Evolutionary conservation across 345 rosid genomes (phyloP).

Genomic region (Eucalyptus leucophloia): DNA sequence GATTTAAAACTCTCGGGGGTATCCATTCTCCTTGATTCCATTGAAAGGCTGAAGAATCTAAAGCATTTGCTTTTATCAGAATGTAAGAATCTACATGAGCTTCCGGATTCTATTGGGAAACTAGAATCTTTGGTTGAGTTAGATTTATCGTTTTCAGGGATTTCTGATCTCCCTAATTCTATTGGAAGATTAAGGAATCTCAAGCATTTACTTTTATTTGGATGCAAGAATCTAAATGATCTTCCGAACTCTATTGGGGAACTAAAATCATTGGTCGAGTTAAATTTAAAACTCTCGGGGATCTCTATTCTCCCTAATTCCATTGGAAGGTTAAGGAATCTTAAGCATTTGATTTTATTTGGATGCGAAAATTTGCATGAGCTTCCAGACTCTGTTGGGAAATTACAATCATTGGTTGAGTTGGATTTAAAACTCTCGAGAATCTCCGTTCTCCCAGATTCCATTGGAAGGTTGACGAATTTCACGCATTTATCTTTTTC

Average conservation of each 20-base stretch:
- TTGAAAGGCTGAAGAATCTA: background rate
- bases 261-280: background rate
- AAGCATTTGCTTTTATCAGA: background rate
- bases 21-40: background rate
- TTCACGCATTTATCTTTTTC: background rate
- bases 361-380: background rate
- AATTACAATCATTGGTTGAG: background rate
- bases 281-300: background rate
- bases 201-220: background rate
- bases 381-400: background rate
- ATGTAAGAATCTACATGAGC: background rate
- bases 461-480: background rate
- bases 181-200: background rate
- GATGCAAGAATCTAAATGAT: background rate
- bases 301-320: background rate
- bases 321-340: background rate
- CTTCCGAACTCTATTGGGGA: background rate
- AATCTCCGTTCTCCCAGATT: background rate
- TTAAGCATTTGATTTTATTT: background rate
- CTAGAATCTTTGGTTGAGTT: background rate
- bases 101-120: background rate
- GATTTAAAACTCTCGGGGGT: background rate
- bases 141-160: background rate
- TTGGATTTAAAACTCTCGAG: background rate
- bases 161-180: background rate